Evolutionary conservation across 1,139 yeast species (phyloP), one percentile per base, ranked within the genome.

Genomic region (Yamadazyma atlantica): DNA sequence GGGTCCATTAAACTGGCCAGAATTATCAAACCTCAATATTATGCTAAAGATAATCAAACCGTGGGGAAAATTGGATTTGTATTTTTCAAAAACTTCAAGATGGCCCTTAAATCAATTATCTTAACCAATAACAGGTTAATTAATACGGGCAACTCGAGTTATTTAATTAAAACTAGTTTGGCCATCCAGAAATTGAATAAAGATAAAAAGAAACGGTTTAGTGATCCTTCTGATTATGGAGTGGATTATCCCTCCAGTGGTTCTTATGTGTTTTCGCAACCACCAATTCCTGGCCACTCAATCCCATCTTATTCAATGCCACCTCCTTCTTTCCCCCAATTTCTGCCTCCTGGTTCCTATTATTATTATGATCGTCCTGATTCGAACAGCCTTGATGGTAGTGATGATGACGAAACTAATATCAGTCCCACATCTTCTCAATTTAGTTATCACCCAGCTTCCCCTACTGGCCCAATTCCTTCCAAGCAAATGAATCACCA

Each of bases 1-100:
- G 75, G 75, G 4, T 38, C 42, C n/a, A 65, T 69, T 34, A 69
- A 69, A 34, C 67, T 71, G 21, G 75, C 75, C 18, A 67, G 64
- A 41, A 68, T 69, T 36, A 69, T 69, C 35, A 69, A 69, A 44
- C 75, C 74, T 2, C 71, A 66, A 38, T 67, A 53, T 45, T 68
- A 68, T 40, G 41, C 52, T 3, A 43, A 46, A 24, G 37, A 35
- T 10, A 39, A 48, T 37, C 55, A 52, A 34, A 44, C 46, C 27
- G 38, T 52, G 5, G 74, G 74, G 2, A 68, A 62, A 41, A 69
- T 69, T 41, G 75, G 75, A 5, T 69, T 69, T 50, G 69, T 69
- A 1, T 69, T 69, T 44, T 69, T 66, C 44, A 51, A 57, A 29
- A 54, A 57, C 32, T 61, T 65, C 43, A 63, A 62, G 38, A 63